Percentiles rank a stretch among this genome's conserved stretches.
These are phyloP conservation scores for Fomitopsis pulvina DNA, from an alignment of 768 basidiomycete species.

Conservation along the genomic window DNA sequence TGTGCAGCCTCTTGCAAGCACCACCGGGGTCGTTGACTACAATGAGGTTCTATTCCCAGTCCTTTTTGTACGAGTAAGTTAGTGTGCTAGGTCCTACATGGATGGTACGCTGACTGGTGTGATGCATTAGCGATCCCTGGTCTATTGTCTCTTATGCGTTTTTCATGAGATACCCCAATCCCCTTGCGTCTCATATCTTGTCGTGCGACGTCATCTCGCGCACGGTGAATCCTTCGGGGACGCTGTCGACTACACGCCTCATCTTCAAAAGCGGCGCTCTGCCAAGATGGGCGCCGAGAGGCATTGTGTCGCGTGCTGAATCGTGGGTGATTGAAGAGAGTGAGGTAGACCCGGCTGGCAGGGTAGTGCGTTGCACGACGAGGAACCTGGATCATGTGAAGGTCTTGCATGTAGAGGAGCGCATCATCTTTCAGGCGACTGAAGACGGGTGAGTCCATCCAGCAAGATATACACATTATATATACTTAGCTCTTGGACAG, in stretches of 20 bases:
- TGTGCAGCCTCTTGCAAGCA: background rate
- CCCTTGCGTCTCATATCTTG: slow-evolving; percentile 87
- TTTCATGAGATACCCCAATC: slow-evolving; percentile 94
- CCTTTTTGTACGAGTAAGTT: slow-evolving; percentile 51
- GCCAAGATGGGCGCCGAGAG: slow-evolving; percentile 85
- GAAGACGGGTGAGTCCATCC: slow-evolving; percentile 52
- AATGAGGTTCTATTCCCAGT: slow-evolving; percentile 51
- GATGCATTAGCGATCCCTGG: slow-evolving; percentile 79
- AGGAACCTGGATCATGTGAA: slow-evolving; percentile 93
- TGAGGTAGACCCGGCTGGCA: slow-evolving; percentile 81
- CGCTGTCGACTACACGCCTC: slow-evolving; percentile 80
- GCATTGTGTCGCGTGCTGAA: slow-evolving; percentile 78
- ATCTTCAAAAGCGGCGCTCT: slow-evolving; percentile 90
- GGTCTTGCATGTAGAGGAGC: slow-evolving; percentile 89
- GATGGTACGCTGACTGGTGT: background rate
- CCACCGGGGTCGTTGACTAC: slow-evolving; percentile 30
- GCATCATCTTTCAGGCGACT: slow-evolving; percentile 61
- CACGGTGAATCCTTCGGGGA: slow-evolving; percentile 60
- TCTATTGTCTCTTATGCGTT: slow-evolving; percentile 88
- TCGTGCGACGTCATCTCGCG: slow-evolving; percentile 95
- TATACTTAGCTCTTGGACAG: too few relatives aligned
- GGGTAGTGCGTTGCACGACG: slow-evolving; percentile 71
- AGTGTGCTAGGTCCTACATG: background rate
- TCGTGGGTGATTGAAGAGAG: slow-evolving; percentile 95
- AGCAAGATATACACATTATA: background rate